Percentiles rank a stretch among this genome's conserved stretches.
These are phyloP conservation scores for Diaporthe citriasiana DNA, from an alignment of 2,329 filamentous ascomycete species.

Conservation along the genomic window DNA sequence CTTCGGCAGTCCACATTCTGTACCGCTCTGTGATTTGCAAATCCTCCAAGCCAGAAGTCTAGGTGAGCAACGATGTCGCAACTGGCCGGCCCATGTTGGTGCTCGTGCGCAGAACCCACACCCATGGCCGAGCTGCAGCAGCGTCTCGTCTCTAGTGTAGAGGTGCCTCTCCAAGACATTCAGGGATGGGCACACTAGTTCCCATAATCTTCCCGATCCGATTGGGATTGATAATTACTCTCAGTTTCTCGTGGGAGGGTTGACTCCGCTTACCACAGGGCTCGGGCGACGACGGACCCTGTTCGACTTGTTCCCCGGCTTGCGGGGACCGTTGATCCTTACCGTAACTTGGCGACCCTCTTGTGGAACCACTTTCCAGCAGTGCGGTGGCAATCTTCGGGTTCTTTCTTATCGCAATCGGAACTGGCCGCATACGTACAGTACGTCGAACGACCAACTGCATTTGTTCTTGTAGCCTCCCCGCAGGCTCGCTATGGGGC, in stretches of 20 bases:
- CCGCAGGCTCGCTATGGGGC: background rate
- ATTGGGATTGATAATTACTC: conserved; percentile 25
- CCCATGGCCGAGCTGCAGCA: background rate
- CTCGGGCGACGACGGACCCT: conserved; percentile 27
- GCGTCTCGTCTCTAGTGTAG: background rate
- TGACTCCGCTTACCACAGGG: conserved; percentile 19
- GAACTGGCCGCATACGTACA: background rate
- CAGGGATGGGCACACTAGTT: conserved; percentile 8
- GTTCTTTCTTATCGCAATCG: conserved; percentile 13
- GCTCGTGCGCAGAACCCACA: conserved; percentile 16
- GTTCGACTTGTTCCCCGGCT: conserved; percentile 26
- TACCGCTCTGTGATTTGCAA: conserved; percentile 4
- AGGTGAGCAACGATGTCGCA: background rate
- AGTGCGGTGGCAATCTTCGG: conserved; percentile 26
- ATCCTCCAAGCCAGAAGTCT: background rate
- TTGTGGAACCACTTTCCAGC: conserved; percentile 28
- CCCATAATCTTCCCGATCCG: conserved; percentile 20
- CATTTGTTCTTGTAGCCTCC: conserved; percentile 3
- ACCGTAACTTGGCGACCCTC: conserved; percentile 23
- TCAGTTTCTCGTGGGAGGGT: conserved; percentile 1
- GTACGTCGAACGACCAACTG: background rate
- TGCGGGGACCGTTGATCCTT: conserved; percentile 30
- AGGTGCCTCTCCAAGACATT: background rate
- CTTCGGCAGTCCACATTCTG: background rate
- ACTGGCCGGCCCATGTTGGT: background rate